Percentiles rank a stretch among this genome's conserved stretches.
Evolutionary conservation across 352 stramenopile species (phyloP).

Genomic region (Phytophthora pseudosyringae): DNA sequence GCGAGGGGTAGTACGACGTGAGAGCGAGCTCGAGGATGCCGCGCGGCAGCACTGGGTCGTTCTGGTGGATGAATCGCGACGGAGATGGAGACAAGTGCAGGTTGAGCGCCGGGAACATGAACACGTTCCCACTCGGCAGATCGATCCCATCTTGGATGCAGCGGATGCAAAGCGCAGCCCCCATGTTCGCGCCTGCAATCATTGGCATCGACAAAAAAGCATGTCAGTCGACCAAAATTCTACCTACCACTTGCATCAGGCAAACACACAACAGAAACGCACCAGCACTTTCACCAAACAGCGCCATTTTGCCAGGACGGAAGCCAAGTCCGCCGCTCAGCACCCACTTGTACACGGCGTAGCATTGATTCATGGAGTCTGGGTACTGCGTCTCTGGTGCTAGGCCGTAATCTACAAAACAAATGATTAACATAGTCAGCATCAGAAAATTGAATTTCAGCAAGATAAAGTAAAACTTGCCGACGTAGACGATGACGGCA

Average conservation of each 20-base stretch:
- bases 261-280: constrained; percentile 9
- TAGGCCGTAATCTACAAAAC: constrained; percentile 73
- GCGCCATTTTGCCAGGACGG: constrained; percentile 60
- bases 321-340: constrained; percentile 79
- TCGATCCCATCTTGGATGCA: constrained; percentile 82
- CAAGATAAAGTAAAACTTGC: constrained; percentile 41
- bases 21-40: constrained; percentile 82
- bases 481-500: constrained; percentile 89
- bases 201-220: not conserved
- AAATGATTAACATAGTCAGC: constrained; percentile 7
- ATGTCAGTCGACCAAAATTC: not conserved
- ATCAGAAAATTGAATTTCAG: not conserved
- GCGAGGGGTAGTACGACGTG: constrained; percentile 86
- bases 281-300: constrained; percentile 90
- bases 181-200: constrained; percentile 78
- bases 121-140: constrained; percentile 80
- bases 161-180: constrained; percentile 82
- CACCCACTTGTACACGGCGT: constrained; percentile 89
- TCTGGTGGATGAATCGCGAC: constrained; percentile 89
- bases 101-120: constrained; percentile 92
- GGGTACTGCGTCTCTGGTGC: constrained; percentile 87
- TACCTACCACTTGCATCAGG: not conserved
- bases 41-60: constrained; percentile 83
- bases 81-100: constrained; percentile 88
- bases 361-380: constrained; percentile 75